Evolutionary conservation across 1,139 yeast genomes (phyloP).

Genomic region (Nematodospora anomalae): DNA sequence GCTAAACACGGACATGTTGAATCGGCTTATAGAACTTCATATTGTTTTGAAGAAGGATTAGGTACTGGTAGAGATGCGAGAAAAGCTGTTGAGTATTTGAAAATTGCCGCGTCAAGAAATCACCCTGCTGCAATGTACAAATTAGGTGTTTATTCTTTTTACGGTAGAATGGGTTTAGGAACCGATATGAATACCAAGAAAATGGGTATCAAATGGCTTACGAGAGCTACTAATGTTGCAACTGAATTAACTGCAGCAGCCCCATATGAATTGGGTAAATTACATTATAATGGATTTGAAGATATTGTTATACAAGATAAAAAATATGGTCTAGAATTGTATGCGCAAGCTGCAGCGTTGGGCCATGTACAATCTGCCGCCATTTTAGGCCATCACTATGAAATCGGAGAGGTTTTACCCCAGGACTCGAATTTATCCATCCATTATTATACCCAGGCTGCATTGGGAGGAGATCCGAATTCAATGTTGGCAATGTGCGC

Average conservation of each 20-base stretch:
- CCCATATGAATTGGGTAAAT: conserved; percentile 87
- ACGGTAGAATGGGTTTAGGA: conserved; percentile 80
- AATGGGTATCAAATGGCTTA: conserved; percentile 90
- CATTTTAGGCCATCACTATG: conserved; percentile 79
- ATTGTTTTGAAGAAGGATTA: conserved; percentile 90
- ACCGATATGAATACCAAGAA: conserved; percentile 69
- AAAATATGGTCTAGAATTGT: conserved; percentile 82
- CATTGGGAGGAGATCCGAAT: conserved; percentile 80
- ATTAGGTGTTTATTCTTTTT: conserved; percentile 81
- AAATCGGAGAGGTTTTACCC: conserved; percentile 76
- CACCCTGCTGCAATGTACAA: conserved; percentile 97
- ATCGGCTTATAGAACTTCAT: conserved; percentile 86
- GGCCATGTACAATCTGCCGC: conserved; percentile 83
- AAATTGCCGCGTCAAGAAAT: conserved; percentile 85
- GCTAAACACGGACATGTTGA: conserved; percentile 93
- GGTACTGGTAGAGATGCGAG: conserved; percentile 90
- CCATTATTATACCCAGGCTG: conserved; percentile 91
- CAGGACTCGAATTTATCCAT: conserved; percentile 84
- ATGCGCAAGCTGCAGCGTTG: conserved; percentile 85
- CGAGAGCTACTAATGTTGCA: conserved; percentile 83
- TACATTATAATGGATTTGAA: conserved; percentile 78
- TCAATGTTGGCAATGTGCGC: conserved; percentile 95
- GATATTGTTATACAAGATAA: conserved; percentile 85
- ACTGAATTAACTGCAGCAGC: conserved; percentile 87
- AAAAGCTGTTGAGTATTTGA: conserved; percentile 78